These are phyloP conservation scores for Rhizopus delemar DNA, from an alignment of 371 early-diverging fungal species.

Conservation along the genomic window DNA sequence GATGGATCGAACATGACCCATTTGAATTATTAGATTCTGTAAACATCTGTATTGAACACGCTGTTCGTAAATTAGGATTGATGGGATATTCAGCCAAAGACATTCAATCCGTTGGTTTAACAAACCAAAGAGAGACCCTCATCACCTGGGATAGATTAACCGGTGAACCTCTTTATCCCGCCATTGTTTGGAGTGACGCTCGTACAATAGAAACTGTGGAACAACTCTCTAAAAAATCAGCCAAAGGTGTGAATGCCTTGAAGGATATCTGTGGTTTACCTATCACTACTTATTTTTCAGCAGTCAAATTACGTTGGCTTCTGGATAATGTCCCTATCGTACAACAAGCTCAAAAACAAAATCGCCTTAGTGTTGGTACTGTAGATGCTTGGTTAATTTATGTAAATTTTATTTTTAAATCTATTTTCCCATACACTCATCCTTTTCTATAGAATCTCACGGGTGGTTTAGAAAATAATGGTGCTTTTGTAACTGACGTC, in stretches of 20 bases:
- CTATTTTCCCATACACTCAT: neutral
- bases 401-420: neutral
- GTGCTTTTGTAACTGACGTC: constrained; percentile 86
- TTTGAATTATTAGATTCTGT: constrained; percentile 73
- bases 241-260: constrained; percentile 47
- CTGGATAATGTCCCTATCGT: constrained; percentile 80
- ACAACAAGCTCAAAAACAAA: constrained; percentile 41
- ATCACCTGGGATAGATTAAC: constrained; percentile 85
- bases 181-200: constrained; percentile 94
- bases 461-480: constrained; percentile 47
- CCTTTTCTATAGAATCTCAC: constrained; percentile 62
- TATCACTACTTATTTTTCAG: constrained; percentile 91
- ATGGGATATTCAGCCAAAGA: constrained; percentile 61
- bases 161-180: constrained; percentile 83
- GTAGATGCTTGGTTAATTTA: constrained; percentile 85
- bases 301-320: constrained; percentile 91
- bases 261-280: constrained; percentile 82
- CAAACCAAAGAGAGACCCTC: constrained; percentile 94
- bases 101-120: constrained; percentile 84
- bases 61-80: constrained; percentile 61
- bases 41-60: constrained; percentile 69
- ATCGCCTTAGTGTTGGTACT: constrained; percentile 75
- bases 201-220: constrained; percentile 81
- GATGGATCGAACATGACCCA: constrained; percentile 94
- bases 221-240: constrained; percentile 45